These are phyloP conservation scores for Euptelea pleiosperma DNA, from an alignment of 164 flowering plant species.

Conservation along the genomic window DNA sequence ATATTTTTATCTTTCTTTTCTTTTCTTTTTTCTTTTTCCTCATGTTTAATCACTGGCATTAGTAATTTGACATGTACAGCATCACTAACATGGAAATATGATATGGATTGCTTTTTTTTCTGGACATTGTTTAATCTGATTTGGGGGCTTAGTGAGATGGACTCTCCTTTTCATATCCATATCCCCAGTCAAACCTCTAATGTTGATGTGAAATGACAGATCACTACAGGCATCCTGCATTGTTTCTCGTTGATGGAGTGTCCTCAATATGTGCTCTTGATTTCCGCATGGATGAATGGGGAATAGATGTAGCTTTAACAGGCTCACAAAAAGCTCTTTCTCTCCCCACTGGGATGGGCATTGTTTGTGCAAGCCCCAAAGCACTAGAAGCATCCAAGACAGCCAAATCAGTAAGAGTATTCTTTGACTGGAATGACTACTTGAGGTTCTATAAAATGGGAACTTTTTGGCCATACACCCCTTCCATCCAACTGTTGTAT, in stretches of 20 bases:
- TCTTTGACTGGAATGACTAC: constrained; percentile 97
- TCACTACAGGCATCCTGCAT: constrained; percentile 83
- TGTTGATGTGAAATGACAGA: constrained; percentile 39
- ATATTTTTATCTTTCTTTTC: too few relatives aligned
- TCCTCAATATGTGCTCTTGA: constrained; percentile 97
- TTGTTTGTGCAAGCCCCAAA: constrained; percentile 92
- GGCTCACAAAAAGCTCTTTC: constrained; percentile 98
- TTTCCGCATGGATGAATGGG: constrained; percentile 99
- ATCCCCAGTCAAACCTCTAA: neutral
- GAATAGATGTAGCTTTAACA: constrained; percentile 89
- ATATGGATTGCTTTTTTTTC: too few relatives aligned
- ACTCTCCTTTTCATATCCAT: neutral
- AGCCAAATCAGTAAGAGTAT: constrained; percentile 83
- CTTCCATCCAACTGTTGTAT: constrained; percentile 89
- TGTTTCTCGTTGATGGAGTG: constrained; percentile 91
- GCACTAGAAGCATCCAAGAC: constrained; percentile 88
- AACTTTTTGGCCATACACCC: constrained; percentile 97
- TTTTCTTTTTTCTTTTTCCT: too few relatives aligned
- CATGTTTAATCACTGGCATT: too few relatives aligned
- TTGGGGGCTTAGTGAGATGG: too few relatives aligned
- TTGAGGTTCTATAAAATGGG: constrained; percentile 90
- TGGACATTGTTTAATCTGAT: neutral
- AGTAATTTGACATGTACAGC: too few relatives aligned
- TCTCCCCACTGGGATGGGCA: constrained; percentile 95
- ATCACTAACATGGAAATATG: too few relatives aligned